phyloP scores from a whole-genome alignment of 441 rosid species.

The Adansonia gregorii region DNA sequence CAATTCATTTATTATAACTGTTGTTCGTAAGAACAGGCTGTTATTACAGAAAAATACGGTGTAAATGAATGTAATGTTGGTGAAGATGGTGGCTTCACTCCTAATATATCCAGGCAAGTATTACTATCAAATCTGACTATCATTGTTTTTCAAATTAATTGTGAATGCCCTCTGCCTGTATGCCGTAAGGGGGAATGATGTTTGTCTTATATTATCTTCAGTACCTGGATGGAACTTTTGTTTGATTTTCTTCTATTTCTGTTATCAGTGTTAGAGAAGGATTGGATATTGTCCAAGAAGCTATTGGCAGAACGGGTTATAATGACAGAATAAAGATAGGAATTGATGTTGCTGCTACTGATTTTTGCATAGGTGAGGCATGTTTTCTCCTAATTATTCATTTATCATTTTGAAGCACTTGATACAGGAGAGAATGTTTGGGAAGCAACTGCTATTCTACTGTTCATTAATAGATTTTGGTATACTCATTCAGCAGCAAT shows the following conservation, averaged over 20 bases:
- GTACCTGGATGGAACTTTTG: constrained; percentile 11
- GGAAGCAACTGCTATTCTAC: background rate
- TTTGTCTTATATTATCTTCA: background rate
- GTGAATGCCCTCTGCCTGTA: background rate
- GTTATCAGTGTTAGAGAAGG: constrained; percentile 84
- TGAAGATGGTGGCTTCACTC: constrained; percentile 96
- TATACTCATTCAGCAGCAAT: constrained; percentile 1
- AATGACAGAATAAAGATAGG: constrained; percentile 85
- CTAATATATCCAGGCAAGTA: constrained; percentile 81
- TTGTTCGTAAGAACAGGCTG: constrained; percentile 68
- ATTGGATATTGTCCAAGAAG: constrained; percentile 90
- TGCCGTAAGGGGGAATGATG: background rate
- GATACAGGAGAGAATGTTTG: background rate
- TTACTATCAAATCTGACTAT: constrained; percentile 19
- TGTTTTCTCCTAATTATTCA: constrained; percentile 32
- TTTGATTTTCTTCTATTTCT: constrained; percentile 13
- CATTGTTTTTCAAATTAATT: constrained; percentile 5
- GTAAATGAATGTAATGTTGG: constrained; percentile 81
- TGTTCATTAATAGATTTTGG: constrained; percentile 13
- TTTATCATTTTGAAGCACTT: constrained; percentile 5
- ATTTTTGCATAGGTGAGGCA: constrained; percentile 77
- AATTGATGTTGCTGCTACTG: constrained; percentile 82
- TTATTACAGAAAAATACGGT: constrained; percentile 82
- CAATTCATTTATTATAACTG: constrained; percentile 34
- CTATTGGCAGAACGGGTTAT: constrained; percentile 86